Conservation (phyloP, 352 stramenopile species). For the Pythium brachiatum region DNA sequence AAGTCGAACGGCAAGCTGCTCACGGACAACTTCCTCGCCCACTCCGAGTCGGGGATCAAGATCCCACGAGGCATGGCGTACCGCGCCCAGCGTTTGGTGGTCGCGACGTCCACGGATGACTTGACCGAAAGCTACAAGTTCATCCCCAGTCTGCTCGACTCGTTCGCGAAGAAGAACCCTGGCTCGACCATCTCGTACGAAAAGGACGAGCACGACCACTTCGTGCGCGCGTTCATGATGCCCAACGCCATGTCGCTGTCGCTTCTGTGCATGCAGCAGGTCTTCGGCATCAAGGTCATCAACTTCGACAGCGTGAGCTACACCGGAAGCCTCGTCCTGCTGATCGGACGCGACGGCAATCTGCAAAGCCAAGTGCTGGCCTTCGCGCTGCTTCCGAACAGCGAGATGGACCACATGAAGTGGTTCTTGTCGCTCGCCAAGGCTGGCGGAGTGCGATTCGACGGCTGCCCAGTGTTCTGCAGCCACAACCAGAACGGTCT, state of each 20-base stretch:
- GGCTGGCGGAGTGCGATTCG: slow-evolving; percentile 44
- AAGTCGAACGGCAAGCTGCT: slow-evolving; percentile 75
- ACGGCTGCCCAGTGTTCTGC: slow-evolving; percentile 56
- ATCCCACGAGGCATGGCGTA: slow-evolving; percentile 72
- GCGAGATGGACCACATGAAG: slow-evolving; percentile 65
- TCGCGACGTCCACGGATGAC: slow-evolving; percentile 69
- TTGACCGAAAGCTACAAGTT: slow-evolving; percentile 83
- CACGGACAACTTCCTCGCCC: slow-evolving; percentile 74
- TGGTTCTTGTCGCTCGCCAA: slow-evolving; percentile 70
- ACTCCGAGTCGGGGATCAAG: slow-evolving; percentile 61
- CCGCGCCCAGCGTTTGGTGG: slow-evolving; percentile 62
- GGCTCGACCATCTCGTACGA: slow-evolving; percentile 59
- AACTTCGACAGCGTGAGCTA: slow-evolving; percentile 70
- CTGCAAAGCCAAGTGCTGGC: slow-evolving; percentile 65
- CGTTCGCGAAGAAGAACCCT: slow-evolving; percentile 71
- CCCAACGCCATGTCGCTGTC: slow-evolving; percentile 49
- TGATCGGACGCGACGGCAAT: slow-evolving; percentile 70
- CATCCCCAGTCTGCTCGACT: slow-evolving; percentile 68
- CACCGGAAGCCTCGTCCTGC: slow-evolving; percentile 52
- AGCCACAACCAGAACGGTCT: slow-evolving; percentile 58
- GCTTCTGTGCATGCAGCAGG: slow-evolving; percentile 55
- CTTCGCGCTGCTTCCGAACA: slow-evolving; percentile 63
- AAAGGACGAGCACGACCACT: slow-evolving; percentile 58
- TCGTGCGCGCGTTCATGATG: slow-evolving; percentile 72
- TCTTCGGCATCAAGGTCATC: slow-evolving; percentile 72